phyloP scores from a whole-genome alignment of 2,329 filamentous ascomycete species.

The Laburnicola sp. region DNA sequence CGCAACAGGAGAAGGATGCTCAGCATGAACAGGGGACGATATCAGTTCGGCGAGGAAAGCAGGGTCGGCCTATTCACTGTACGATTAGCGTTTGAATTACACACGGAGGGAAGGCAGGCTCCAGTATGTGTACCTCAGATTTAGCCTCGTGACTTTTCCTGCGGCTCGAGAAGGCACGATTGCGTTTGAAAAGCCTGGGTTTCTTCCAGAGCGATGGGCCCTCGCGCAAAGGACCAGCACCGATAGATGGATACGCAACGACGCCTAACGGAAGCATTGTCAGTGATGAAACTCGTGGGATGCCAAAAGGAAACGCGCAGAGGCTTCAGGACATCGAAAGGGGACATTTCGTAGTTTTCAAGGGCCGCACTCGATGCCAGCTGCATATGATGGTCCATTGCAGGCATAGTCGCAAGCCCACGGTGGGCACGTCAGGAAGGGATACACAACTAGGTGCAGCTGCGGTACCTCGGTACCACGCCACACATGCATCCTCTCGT shows the following conservation, averaged over 20 bases:
- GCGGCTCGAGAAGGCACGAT: conserved; percentile 32
- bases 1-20: conserved; percentile 23
- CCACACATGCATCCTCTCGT: conserved; percentile 26
- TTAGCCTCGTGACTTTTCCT: conserved; percentile 32
- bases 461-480: conserved; percentile 40
- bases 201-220: conserved; percentile 39
- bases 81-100: conserved; percentile 3
- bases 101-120: neutral
- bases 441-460: conserved; percentile 25
- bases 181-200: conserved; percentile 34
- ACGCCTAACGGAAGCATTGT: conserved; percentile 48
- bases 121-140: conserved; percentile 1
- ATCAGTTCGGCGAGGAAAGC: neutral
- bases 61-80: neutral
- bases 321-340: too few relatives aligned
- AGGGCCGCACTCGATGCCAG: conserved; percentile 30
- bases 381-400: conserved; percentile 33
- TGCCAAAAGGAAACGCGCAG: conserved; percentile 21
- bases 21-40: conserved; percentile 20
- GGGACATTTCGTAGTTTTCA: conserved; percentile 39
- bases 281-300: conserved; percentile 31
- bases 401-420: conserved; percentile 39
- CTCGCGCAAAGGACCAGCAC: conserved; percentile 40
- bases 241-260: conserved; percentile 41
- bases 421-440: conserved; percentile 35